Percentiles rank a stretch among this genome's conserved stretches.
Evolutionary conservation across 345 rosid genomes (phyloP).

Genomic region (Capsella bursapastoris): DNA sequence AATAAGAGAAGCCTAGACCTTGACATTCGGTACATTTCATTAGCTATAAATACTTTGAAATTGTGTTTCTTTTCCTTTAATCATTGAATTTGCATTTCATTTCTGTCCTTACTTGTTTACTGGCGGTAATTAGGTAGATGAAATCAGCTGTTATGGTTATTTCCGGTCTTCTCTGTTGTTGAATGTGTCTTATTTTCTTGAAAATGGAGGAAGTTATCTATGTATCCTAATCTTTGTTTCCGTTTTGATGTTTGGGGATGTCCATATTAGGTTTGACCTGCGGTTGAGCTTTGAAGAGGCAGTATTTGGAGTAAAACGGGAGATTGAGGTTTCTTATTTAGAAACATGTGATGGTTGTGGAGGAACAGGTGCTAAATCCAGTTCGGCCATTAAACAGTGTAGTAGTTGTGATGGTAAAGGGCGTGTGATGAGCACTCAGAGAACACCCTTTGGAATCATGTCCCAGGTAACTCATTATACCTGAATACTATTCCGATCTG

Average conservation of each 20-base stretch:
- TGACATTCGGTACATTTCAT: constrained; percentile 64
- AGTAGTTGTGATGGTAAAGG: constrained; percentile 82
- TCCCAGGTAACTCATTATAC: constrained; percentile 65
- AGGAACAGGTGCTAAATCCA: constrained; percentile 90
- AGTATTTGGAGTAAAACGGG: constrained; percentile 71
- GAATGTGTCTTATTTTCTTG: constrained; percentile 14
- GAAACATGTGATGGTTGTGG: constrained; percentile 72
- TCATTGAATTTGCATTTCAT: not conserved
- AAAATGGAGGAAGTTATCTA: constrained; percentile 5
- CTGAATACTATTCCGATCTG: constrained; percentile 12
- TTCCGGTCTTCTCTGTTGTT: not conserved
- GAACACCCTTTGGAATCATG: constrained; percentile 89
- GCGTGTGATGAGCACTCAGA: constrained; percentile 67
- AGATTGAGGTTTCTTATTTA: constrained; percentile 66
- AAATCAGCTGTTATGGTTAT: not conserved
- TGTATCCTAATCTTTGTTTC: constrained; percentile 9
- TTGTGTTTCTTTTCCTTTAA: not conserved
- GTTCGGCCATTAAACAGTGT: constrained; percentile 62
- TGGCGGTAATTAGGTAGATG: not conserved
- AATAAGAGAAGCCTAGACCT: constrained; percentile 59
- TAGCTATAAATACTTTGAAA: not conserved
- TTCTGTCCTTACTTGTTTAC: not conserved
- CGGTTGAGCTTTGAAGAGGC: constrained; percentile 90
- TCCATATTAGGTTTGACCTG: constrained; percentile 62
- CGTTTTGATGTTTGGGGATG: not conserved